A percentile compares a stretch with the other conserved stretches of the same genome.
Evolutionary conservation across 345 rosid genomes (phyloP).

Genomic region (Euphorbia pulcherrima): DNA sequence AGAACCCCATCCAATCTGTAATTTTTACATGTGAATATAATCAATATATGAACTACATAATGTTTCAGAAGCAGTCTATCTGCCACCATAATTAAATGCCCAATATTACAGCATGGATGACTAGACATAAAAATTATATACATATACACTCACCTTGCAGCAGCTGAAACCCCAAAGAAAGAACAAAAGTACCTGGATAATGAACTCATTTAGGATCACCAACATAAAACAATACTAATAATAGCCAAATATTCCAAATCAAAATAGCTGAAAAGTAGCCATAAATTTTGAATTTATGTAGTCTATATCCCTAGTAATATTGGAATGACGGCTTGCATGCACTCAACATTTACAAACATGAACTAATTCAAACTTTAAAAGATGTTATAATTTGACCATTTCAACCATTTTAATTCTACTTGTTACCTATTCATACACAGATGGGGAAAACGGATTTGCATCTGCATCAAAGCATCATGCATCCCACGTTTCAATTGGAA

Average conservation of each 20-base stretch:
- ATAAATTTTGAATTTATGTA: neutral
- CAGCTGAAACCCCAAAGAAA: slow-evolving; percentile 73
- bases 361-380: neutral
- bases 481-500: neutral
- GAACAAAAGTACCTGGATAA: slow-evolving; percentile 67
- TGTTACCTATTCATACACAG: neutral
- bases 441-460: neutral
- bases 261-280: neutral
- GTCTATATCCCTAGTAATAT: neutral
- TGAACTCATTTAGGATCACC: slow-evolving; percentile 20
- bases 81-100: neutral
- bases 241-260: neutral
- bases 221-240: neutral
- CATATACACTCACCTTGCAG: slow-evolving; percentile 63
- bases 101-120: neutral
- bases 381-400: too few species aligned
- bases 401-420: neutral
- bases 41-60: slow-evolving; percentile 4
- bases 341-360: neutral
- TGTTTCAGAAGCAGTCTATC: neutral
- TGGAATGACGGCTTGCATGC: neutral
- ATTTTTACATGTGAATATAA: slow-evolving; percentile 6
- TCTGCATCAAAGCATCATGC: neutral
- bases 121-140: neutral
- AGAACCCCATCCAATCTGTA: slow-evolving; percentile 91